Conservation (phyloP, 2,329 filamentous ascomycete genomes). For the Drechslerella coelobrocha region DNA sequence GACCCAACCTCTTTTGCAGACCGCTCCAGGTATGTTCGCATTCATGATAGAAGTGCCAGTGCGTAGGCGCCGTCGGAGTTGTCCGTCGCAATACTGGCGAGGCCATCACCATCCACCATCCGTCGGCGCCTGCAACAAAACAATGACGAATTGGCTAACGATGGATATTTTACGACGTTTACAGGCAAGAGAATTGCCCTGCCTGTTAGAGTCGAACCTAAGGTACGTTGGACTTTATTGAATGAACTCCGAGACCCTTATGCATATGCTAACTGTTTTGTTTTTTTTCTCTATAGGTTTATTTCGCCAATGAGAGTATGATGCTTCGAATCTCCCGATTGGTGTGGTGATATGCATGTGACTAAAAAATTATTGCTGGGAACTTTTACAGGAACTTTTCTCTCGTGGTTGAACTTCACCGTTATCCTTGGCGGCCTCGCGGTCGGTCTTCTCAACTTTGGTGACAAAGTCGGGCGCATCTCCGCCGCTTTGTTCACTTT, state of each 20-base stretch:
- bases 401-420: constrained; percentile 99
- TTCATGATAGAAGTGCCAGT: neutral
- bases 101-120: neutral
- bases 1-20: constrained; percentile 92
- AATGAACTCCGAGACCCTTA: neutral
- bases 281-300: constrained; percentile 65
- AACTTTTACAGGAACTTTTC: constrained; percentile 69
- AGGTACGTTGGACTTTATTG: constrained; percentile 61
- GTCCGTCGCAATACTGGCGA: constrained; percentile 4
- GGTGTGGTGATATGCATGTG: neutral
- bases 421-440: constrained; percentile 96
- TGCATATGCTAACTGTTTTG: neutral
- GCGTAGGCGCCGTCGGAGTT: constrained; percentile 2
- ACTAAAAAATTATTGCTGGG: neutral
- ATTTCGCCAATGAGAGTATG: constrained; percentile 95
- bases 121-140: neutral
- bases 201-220: constrained; percentile 95
- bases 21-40: constrained; percentile 67
- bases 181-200: constrained; percentile 97
- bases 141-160: constrained; percentile 17
- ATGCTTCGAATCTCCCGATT: neutral
- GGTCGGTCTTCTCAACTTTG: constrained; percentile 97
- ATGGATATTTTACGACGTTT: constrained; percentile 3
- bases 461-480: constrained; percentile 91
- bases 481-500: constrained; percentile 91